Conservation (phyloP, 768 basidiomycete genomes). For the Suillus plorans region DNA sequence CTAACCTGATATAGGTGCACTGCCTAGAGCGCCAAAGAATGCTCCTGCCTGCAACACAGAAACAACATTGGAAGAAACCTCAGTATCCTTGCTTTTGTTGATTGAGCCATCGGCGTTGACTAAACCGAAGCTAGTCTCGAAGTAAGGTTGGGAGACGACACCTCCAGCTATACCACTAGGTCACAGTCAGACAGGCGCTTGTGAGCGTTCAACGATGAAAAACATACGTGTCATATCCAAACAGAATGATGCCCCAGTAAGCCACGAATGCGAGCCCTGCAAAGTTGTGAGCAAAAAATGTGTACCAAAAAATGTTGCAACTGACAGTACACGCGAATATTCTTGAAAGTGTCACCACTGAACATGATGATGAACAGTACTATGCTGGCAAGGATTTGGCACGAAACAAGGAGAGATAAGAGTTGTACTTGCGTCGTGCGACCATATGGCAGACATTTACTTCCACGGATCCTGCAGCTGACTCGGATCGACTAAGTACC, state of each 20-base stretch:
- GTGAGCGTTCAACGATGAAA: not conserved
- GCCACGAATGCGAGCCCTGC: constrained; percentile 71
- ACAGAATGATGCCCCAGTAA: constrained; percentile 81
- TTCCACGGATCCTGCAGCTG: not conserved
- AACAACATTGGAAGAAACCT: constrained; percentile 80
- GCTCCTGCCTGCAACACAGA: constrained; percentile 86
- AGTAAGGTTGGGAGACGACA: constrained; percentile 63
- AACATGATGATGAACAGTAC: constrained; percentile 3
- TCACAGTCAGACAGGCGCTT: not conserved
- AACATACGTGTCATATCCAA: constrained; percentile 74
- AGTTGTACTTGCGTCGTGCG: not conserved
- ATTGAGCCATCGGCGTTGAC: constrained; percentile 41
- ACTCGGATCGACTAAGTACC: no score
- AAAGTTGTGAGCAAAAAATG: not conserved
- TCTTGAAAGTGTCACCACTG: constrained; percentile 33
- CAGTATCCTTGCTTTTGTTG: constrained; percentile 41
- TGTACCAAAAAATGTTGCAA: not conserved
- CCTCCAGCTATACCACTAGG: constrained; percentile 64
- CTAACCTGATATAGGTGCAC: constrained; percentile 68
- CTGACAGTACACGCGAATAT: constrained; percentile 68
- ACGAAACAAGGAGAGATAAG: no score
- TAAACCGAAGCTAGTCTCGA: constrained; percentile 63
- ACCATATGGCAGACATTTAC: not conserved
- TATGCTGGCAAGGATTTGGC: not conserved
- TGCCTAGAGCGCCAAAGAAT: constrained; percentile 82